A percentile compares a stretch with the other conserved stretches of the same genome.
These are phyloP conservation scores for Syncephalastrum racemosum DNA, from an alignment of 371 early-diverging fungal genomes.

Conservation along the genomic window DNA sequence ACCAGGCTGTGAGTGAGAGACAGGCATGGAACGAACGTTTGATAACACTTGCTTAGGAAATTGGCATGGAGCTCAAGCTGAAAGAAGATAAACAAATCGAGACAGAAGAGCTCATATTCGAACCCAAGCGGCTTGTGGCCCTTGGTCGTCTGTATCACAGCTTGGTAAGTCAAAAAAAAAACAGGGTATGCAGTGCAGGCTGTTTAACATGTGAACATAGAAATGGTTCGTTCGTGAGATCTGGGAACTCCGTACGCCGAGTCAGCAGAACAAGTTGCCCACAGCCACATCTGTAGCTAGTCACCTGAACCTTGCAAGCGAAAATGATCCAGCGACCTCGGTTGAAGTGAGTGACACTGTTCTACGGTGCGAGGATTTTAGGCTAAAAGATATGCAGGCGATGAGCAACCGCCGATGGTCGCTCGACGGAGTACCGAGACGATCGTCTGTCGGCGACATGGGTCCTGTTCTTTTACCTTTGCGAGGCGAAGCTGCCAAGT, in stretches of 20 bases:
- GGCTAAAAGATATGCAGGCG: slow-evolving; percentile 8
- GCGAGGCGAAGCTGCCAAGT: slow-evolving; percentile 43
- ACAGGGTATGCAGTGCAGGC: neutral
- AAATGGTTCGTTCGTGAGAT: slow-evolving; percentile 78
- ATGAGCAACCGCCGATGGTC: slow-evolving; percentile 20
- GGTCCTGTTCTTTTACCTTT: slow-evolving; percentile 29
- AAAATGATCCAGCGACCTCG: neutral
- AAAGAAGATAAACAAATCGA: slow-evolving; percentile 80
- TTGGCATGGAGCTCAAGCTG: slow-evolving; percentile 70
- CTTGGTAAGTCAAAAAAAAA: slow-evolving; percentile 51
- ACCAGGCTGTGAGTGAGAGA: slow-evolving; percentile 38
- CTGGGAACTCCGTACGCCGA: slow-evolving; percentile 53
- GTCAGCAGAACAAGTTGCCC: neutral
- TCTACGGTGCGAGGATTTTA: neutral
- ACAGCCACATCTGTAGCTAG: slow-evolving; percentile 4
- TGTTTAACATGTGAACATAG: slow-evolving; percentile 20
- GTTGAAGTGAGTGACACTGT: slow-evolving; percentile 4
- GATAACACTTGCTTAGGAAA: slow-evolving; percentile 61
- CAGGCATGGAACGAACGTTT: neutral
- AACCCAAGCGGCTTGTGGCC: slow-evolving; percentile 70
- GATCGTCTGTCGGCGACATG: slow-evolving; percentile 4
- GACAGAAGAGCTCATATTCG: slow-evolving; percentile 82
- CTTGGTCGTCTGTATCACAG: slow-evolving; percentile 82
- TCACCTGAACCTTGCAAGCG: neutral
- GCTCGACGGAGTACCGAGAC: slow-evolving; percentile 4